Evolutionary conservation across 2,329 filamentous ascomycete species (phyloP).

Genomic region (Thermoascus crustaceus): DNA sequence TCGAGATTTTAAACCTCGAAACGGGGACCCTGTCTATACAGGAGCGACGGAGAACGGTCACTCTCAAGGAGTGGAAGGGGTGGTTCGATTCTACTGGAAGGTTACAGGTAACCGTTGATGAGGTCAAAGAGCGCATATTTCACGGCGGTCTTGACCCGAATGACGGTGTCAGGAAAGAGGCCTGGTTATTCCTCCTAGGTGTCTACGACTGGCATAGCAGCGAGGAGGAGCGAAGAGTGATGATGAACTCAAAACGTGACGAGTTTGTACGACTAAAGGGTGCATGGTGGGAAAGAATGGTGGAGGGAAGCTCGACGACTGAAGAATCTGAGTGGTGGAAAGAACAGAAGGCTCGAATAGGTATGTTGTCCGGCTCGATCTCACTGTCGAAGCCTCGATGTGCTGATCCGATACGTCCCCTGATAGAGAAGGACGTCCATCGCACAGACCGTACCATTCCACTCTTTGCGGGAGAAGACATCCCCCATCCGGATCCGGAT

Average conservation of each 20-base stretch:
- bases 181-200: slow-evolving; percentile 88
- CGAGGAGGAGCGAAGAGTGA: slow-evolving; percentile 70
- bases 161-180: slow-evolving; percentile 89
- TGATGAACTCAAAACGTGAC: slow-evolving; percentile 77
- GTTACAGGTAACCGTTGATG: slow-evolving; percentile 72
- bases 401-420: slow-evolving; percentile 27
- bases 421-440: slow-evolving; percentile 93
- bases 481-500: slow-evolving; percentile 89
- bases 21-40: slow-evolving; percentile 63
- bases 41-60: slow-evolving; percentile 69
- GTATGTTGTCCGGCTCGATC: slow-evolving; percentile 47
- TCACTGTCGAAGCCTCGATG: slow-evolving; percentile 1
- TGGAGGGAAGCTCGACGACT: slow-evolving; percentile 69
- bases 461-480: slow-evolving; percentile 95
- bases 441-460: slow-evolving; percentile 89
- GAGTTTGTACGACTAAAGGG: slow-evolving; percentile 92
- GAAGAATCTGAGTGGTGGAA: slow-evolving; percentile 94
- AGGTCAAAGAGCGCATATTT: slow-evolving; percentile 96
- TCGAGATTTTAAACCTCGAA: slow-evolving; percentile 81
- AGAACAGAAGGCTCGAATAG: slow-evolving; percentile 86
- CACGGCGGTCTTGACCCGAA: slow-evolving; percentile 84
- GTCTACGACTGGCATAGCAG: slow-evolving; percentile 93
- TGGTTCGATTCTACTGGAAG: slow-evolving; percentile 77
- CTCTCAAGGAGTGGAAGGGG: slow-evolving; percentile 76
- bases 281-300: slow-evolving; percentile 89